Evolutionary conservation across 2,329 filamentous ascomycete species (phyloP).

Genomic region (Periglandula ipomoeae): DNA sequence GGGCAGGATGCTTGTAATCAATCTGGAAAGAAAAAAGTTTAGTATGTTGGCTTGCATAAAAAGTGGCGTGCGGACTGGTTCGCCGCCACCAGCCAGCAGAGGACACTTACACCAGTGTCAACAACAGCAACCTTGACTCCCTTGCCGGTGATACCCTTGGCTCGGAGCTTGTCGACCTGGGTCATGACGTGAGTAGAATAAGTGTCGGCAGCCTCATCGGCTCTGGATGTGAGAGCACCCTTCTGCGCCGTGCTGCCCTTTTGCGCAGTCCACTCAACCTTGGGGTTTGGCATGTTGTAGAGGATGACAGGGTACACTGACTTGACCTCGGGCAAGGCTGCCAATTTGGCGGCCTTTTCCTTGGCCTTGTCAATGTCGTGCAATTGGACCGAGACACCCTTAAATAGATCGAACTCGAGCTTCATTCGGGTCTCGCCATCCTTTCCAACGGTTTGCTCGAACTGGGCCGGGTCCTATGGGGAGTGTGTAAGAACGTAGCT

Average conservation of each 20-base stretch:
- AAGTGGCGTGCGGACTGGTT: too few relatives aligned
- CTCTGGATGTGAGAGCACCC: constrained; percentile 12
- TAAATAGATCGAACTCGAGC: constrained; percentile 43
- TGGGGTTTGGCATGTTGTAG: constrained; percentile 35
- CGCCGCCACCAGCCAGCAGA: neutral
- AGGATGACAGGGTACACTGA: constrained; percentile 38
- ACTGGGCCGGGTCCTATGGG: constrained; percentile 10
- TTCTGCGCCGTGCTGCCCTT: constrained; percentile 16
- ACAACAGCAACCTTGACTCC: constrained; percentile 45
- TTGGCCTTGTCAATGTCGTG: constrained; percentile 35
- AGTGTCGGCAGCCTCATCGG: constrained; percentile 21
- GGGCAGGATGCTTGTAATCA: constrained; percentile 53
- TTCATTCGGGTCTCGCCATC: constrained; percentile 37
- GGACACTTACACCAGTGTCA: constrained; percentile 40
- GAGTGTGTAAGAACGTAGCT: neutral
- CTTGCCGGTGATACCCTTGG: constrained; percentile 37
- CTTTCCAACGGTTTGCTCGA: constrained; percentile 13
- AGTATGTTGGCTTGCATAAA: too few relatives aligned
- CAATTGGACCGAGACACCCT: constrained; percentile 44
- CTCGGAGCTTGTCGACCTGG: constrained; percentile 43
- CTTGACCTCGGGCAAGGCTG: constrained; percentile 35
- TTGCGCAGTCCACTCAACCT: constrained; percentile 33
- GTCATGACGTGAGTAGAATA: constrained; percentile 47
- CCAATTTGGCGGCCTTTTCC: constrained; percentile 31
- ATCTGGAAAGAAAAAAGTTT: constrained; percentile 25